A percentile compares a stretch with the other conserved stretches of the same genome.
Conservation (phyloP, 441 rosid species). For the Mallotus japonicus region DNA sequence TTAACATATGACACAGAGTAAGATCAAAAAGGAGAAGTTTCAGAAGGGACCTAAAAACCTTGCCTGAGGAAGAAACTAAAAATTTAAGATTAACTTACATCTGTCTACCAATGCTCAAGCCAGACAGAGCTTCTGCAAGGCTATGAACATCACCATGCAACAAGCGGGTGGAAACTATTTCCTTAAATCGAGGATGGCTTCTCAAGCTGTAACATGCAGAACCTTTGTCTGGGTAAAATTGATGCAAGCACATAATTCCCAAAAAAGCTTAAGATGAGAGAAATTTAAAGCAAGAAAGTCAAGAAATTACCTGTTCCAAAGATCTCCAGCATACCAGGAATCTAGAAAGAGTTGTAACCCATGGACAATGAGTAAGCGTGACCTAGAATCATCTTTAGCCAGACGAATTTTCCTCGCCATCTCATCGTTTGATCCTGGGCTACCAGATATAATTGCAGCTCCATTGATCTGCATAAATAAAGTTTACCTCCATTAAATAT, state of each 20-base stretch:
- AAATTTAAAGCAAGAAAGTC: conserved; percentile 4
- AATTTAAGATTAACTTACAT: conserved; percentile 50
- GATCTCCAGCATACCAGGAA: conserved; percentile 72
- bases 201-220: conserved; percentile 59
- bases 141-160: conserved; percentile 49
- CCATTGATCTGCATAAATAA: conserved; percentile 54
- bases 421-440: conserved; percentile 69
- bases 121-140: conserved; percentile 73
- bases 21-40: background rate
- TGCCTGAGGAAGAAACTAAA: conserved; percentile 2
- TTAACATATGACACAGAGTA: background rate
- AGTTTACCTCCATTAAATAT: conserved; percentile 2
- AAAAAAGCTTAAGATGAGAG: conserved; percentile 1
- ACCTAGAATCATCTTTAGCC: conserved; percentile 77
- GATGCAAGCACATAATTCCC: conserved; percentile 9
- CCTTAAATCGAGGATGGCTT: conserved; percentile 66
- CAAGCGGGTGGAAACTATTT: conserved; percentile 55
- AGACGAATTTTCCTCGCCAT: conserved; percentile 59
- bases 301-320: conserved; percentile 75
- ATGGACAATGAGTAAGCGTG: conserved; percentile 47
- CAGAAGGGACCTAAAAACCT: conserved; percentile 1
- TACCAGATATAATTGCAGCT: conserved; percentile 81
- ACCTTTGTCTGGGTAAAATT: conserved; percentile 14
- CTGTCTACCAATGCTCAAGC: conserved; percentile 82
- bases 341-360: conserved; percentile 66